These are phyloP conservation scores for Fusarium haematococcum DNA, from an alignment of 2,329 filamentous ascomycete genomes.

Conservation along the genomic window DNA sequence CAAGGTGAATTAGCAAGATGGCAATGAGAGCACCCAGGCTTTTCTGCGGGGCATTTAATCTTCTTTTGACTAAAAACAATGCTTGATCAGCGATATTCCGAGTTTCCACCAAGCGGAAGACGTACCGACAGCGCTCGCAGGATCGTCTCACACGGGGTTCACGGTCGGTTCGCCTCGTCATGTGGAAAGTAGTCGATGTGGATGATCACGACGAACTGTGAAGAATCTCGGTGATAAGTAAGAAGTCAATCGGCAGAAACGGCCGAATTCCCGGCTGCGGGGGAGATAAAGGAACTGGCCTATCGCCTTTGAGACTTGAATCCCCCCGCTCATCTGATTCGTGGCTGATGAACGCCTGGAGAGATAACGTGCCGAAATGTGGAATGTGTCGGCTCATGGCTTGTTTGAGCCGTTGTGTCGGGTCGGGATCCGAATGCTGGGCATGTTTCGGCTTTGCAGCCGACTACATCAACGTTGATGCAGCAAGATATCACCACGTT, in stretches of 20 bases:
- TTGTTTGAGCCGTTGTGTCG: neutral
- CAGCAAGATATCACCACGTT: neutral
- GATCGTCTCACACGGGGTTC: constrained; percentile 38
- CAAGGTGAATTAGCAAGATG: constrained; percentile 29
- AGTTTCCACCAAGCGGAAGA: neutral
- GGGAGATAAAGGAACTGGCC: neutral
- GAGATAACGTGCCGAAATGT: neutral
- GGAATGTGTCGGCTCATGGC: neutral
- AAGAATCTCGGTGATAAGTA: neutral
- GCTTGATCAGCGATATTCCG: neutral
- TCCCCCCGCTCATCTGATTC: neutral
- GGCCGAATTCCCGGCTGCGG: neutral
- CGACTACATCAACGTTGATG: neutral
- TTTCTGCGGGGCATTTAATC: constrained; percentile 42
- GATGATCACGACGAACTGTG: neutral
- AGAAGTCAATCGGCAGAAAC: neutral
- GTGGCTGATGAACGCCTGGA: neutral
- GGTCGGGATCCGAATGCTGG: neutral
- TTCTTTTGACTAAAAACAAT: constrained; percentile 32
- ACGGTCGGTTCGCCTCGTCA: constrained; percentile 8
- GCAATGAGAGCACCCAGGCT: constrained; percentile 39
- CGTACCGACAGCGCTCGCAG: constrained; percentile 40
- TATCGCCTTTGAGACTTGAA: neutral
- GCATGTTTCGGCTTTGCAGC: neutral
- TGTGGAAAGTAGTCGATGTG: neutral